These are phyloP conservation scores for Polytrichum formosum DNA, from an alignment of 225 moss, liverwort and hornwort species.

Conservation along the genomic window DNA sequence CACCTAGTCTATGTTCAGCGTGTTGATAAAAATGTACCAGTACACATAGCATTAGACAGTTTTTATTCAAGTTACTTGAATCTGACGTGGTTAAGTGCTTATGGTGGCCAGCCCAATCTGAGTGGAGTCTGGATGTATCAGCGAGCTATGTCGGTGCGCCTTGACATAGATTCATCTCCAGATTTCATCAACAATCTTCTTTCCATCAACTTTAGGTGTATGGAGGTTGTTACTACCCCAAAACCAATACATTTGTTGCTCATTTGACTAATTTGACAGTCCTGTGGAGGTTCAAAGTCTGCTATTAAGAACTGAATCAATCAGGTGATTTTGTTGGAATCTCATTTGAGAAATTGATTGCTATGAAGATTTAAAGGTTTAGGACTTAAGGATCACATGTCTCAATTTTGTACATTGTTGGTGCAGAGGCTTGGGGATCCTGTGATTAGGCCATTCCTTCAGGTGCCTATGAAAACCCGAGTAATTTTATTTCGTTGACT, in stretches of 20 bases:
- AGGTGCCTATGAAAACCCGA: constrained; percentile 23
- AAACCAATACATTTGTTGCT: constrained; percentile 5
- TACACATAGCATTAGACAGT: too few relatives aligned
- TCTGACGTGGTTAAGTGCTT: constrained; percentile 22
- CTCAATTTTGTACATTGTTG: not conserved
- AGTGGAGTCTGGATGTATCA: constrained; percentile 97
- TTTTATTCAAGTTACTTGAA: not conserved
- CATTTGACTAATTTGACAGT: not conserved
- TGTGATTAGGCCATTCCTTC: constrained; percentile 87
- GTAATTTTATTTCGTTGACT: not conserved
- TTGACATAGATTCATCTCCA: constrained; percentile 63
- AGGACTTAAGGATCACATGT: too few relatives aligned
- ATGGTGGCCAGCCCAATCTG: constrained; percentile 77
- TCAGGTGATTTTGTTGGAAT: too few relatives aligned
- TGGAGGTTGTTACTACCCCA: constrained; percentile 52
- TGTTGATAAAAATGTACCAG: too few relatives aligned
- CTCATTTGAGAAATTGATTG: too few relatives aligned
- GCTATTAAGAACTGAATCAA: too few relatives aligned
- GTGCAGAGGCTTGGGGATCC: constrained; percentile 85
- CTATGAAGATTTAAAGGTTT: too few relatives aligned
- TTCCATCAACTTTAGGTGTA: constrained; percentile 80
- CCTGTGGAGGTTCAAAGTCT: not conserved
- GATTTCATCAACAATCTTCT: constrained; percentile 89
- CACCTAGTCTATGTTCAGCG: too few relatives aligned
- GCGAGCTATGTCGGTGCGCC: constrained; percentile 86